Conservation (phyloP, 148 eudicot species). For the Amaranthus hypochondriacus region DNA sequence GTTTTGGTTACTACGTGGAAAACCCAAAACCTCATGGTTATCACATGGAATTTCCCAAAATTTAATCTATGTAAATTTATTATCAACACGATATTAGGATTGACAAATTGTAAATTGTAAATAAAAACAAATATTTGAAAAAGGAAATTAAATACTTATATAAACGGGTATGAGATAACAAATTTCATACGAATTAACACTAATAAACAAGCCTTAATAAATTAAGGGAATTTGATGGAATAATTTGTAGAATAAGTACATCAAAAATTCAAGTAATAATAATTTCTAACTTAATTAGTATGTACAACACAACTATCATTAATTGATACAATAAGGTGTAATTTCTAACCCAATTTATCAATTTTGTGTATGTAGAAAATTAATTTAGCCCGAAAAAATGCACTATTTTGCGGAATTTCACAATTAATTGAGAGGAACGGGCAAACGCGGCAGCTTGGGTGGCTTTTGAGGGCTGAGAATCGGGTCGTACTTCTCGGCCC, state of each 20-base stretch:
- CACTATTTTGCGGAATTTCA: too few relatives aligned
- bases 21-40: too few relatives aligned
- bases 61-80: too few relatives aligned
- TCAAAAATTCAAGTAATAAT: neutral
- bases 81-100: too few relatives aligned
- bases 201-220: neutral
- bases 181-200: neutral
- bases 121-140: too few relatives aligned
- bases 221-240: too few relatives aligned
- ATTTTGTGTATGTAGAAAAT: neutral
- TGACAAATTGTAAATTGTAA: too few relatives aligned
- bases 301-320: neutral
- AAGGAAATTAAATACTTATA: too few relatives aligned
- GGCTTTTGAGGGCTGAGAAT: slow-evolving; percentile 33
- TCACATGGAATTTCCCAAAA: too few relatives aligned
- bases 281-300: neutral
- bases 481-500: slow-evolving; percentile 15
- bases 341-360: slow-evolving; percentile 3
- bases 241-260: neutral
- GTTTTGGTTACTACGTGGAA: too few relatives aligned
- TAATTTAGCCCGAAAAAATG: neutral
- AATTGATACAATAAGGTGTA: neutral
- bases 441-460: slow-evolving; percentile 45
- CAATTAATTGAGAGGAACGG: slow-evolving; percentile 39
- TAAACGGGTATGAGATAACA: neutral